phyloP scores from a whole-genome alignment of 2,329 filamentous ascomycete species.

The Penicillium hordei region DNA sequence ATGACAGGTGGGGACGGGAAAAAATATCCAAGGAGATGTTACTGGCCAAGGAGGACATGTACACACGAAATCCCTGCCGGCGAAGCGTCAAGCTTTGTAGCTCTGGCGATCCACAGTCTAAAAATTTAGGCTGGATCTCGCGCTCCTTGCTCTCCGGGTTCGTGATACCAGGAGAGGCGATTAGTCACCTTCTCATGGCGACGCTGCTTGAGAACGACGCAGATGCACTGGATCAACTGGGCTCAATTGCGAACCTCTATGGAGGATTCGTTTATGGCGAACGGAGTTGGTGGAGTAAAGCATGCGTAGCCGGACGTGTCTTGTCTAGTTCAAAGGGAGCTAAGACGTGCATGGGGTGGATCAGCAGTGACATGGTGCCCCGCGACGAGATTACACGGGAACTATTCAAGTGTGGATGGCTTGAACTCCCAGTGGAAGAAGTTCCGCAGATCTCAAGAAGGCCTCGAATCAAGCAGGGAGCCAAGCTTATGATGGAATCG shows the following conservation, averaged over 20 bases:
- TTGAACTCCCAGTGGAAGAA: conserved; percentile 46
- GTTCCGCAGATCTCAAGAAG: conserved; percentile 28
- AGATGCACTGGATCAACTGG: conserved; percentile 49
- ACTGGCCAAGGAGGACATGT: conserved; percentile 31
- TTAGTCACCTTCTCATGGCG: conserved; percentile 56
- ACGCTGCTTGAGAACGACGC: conserved; percentile 57
- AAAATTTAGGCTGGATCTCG: conserved; percentile 55
- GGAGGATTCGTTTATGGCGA: conserved; percentile 55
- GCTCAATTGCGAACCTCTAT: conserved; percentile 53
- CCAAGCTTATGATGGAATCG: conserved; percentile 40
- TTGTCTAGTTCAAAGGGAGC: conserved; percentile 48
- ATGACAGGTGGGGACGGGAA: conserved; percentile 10
- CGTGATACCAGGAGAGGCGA: conserved; percentile 54
- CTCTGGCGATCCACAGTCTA: conserved; percentile 17
- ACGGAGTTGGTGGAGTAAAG: conserved; percentile 59
- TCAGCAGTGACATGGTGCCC: conserved; percentile 46
- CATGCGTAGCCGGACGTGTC: conserved; percentile 55
- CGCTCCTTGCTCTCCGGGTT: conserved; percentile 57
- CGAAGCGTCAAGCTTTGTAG: conserved; percentile 32
- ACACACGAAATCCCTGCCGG: conserved; percentile 29
- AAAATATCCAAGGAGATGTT: conserved; percentile 8
- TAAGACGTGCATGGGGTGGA: conserved; percentile 58
- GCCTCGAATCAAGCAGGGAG: conserved; percentile 47
- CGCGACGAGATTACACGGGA: conserved; percentile 30
- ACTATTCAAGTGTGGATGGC: conserved; percentile 48